Base-by-base conservation (phyloP, 257 asterid species). In the Plantago major region DNA sequence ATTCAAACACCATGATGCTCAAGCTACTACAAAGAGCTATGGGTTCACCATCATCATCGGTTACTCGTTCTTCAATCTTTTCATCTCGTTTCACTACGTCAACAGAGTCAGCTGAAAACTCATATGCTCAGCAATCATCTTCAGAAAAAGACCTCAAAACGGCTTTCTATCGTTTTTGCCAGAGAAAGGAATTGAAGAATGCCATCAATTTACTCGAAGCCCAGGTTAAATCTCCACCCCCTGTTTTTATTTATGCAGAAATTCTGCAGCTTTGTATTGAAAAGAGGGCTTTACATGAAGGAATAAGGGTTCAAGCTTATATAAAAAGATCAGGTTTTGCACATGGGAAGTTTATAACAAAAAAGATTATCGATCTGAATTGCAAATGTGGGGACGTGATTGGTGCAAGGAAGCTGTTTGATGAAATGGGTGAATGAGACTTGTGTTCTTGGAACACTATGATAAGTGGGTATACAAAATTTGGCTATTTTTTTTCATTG, bases 401-500 rank as follows among this genome's bases (percentile, higher is more conserved):
- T 13, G 81, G 81, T 74, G 90, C 96, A 13, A 80, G 62, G 0
- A 69, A 18, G 7, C 12, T 80, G 63, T 85, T 88, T 63, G 87
- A 85, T 48, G 86, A 80, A 75, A 83, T 88, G 90, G 38, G 71
- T 48, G 74, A 77, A 38, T 75, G 67, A 73, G 95, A 88, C 55
- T 55, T 78, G 68, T 88, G 96, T 67, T 78, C 90, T 33, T 83
- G 90, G 90, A 85, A 85, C 77, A 85, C 72, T 75, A 65, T 88
- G 88, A 82, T 85, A 16, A 85, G 82, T 8, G 90, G 96, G 53
- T 85, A 78, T 30, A 73, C 85, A 0, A 86, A 68, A 66, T 13
- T 46, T 58, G 90, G 95, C 1, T n/a, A n/a, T n/a, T n/a, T n/a
- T n/a, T n/a, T n/a, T n/a, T n/a, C n/a, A n/a, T n/a, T n/a, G n/a